Conservation (phyloP, 805 yeast genomes). For the Clavispora asparagi region DNA sequence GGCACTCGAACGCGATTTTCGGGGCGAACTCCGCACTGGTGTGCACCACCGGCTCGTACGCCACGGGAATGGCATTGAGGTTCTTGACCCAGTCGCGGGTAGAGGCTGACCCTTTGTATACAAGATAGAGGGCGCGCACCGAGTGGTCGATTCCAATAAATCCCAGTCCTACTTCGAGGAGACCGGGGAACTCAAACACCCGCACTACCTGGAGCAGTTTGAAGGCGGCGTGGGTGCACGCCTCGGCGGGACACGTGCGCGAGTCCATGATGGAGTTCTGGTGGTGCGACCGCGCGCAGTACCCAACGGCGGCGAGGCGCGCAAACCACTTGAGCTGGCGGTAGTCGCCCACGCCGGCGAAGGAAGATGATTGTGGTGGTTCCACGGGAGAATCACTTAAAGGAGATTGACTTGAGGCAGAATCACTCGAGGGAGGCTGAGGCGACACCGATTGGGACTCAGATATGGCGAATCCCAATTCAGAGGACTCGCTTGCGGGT, state of each 20-base stretch:
- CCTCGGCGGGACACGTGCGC: constrained; percentile 18
- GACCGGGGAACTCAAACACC: constrained; percentile 36
- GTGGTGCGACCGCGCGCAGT: constrained; percentile 8
- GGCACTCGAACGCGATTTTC: constrained; percentile 27
- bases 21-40: not conserved
- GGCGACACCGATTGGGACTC: too few relatives aligned
- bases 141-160: constrained; percentile 46
- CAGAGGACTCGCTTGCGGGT: too few relatives aligned
- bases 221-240: constrained; percentile 19
- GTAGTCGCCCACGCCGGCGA: constrained; percentile 10
- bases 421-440: too few relatives aligned
- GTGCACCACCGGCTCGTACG: constrained; percentile 42
- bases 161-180: constrained; percentile 51
- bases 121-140: constrained; percentile 40
- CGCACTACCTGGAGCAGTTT: constrained; percentile 30
- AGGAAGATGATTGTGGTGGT: too few relatives aligned
- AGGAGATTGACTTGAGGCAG: too few relatives aligned
- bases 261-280: not conserved
- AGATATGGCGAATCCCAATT: too few relatives aligned
- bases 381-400: too few relatives aligned
- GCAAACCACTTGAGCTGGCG: constrained; percentile 27
- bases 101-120: constrained; percentile 61
- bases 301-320: constrained; percentile 30
- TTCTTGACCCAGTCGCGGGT: constrained; percentile 60
- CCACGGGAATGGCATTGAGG: constrained; percentile 42